Evolutionary conservation across 1,284 basidiomycete species (phyloP), one percentile per base, ranked within the genome.

Genomic region (Sanguinoderma infundibulare): DNA sequence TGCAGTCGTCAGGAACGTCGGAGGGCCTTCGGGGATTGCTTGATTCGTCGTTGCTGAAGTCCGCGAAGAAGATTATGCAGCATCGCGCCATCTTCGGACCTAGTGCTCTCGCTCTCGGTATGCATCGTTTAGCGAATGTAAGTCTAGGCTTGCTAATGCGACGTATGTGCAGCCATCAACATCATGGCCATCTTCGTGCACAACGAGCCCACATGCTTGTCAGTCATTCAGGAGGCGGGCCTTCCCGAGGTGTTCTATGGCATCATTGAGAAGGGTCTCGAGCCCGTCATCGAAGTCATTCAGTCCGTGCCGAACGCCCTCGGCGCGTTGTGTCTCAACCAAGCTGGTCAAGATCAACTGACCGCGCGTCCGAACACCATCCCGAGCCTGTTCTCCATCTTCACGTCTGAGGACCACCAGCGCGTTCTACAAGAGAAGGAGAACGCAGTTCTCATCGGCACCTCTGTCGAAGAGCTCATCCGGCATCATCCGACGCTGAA

Each of bases 121-220:
- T 54, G 81, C 36, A 7, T 22, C 52, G 66, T 32, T 10, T 54
- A 55, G 14, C 7, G 35, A 56, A 35, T 20, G 9, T 38, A 30
- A 20, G 42, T 54, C 49, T 15, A 56, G 9, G 50, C 4, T 64
- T 52, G 22, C 35, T 53, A 30, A 26, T 51, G n/a, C 57, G 22
- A 55, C 28, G 68, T 34, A 50, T 26, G 1, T 17, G 5, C 71
- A 93, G 95, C 95, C 1, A 95, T 98, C 81, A 97, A 97, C 77
- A 94, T 98, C 73, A 96, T 98, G 90, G 90, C 97, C 5, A 96
- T 96, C 0, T 98, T 99, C 75, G 91, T 99, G 17, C 97, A 99
- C 81, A 99, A 98, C 71, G 98, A 99, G 77, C 98, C 98, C 10
- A 98, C 97, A 0, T 98, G 95, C 14, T 81, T 99, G 59, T 80